Percentiles rank a stretch among this genome's conserved stretches.
Evolutionary conservation across 2,329 filamentous ascomycete species (phyloP).

Genomic region (Nakataea oryzae): DNA sequence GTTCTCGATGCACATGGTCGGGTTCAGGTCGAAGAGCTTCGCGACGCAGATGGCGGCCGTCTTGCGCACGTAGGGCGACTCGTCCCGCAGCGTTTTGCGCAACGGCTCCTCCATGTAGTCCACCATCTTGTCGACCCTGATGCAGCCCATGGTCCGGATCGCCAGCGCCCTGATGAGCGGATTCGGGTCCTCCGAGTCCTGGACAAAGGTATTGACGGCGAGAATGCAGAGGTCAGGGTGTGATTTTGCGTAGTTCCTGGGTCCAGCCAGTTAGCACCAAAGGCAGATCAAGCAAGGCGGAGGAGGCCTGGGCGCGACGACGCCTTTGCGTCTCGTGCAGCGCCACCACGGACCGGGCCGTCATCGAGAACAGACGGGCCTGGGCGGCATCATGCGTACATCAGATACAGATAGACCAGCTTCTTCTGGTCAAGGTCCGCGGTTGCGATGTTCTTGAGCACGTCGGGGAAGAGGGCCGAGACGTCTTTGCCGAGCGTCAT

Average conservation of each 20-base stretch:
- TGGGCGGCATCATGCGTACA: slow-evolving; percentile 45
- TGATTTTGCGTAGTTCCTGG: slow-evolving; percentile 97
- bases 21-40: slow-evolving; percentile 93
- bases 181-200: slow-evolving; percentile 98
- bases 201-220: slow-evolving; percentile 97
- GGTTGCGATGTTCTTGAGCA: slow-evolving; percentile 97
- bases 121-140: slow-evolving; percentile 97
- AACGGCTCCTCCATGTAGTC: slow-evolving; percentile 99
- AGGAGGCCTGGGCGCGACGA: neutral
- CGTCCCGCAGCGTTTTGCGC: slow-evolving; percentile 89
- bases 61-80: slow-evolving; percentile 97
- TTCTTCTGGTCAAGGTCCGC: slow-evolving; percentile 96
- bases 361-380: neutral
- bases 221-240: slow-evolving; percentile 98
- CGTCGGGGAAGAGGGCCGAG: slow-evolving; percentile 91
- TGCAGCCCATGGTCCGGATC: slow-evolving; percentile 97
- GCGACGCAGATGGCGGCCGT: slow-evolving; percentile 96
- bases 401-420: slow-evolving; percentile 94
- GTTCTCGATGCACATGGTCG: slow-evolving; percentile 87
- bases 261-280: neutral
- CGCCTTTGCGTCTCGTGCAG: neutral
- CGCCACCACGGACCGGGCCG: neutral
- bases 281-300: neutral
- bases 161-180: slow-evolving; percentile 89
- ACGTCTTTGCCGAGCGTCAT: slow-evolving; percentile 99